phyloP scores from a whole-genome alignment of 2,329 filamentous ascomycete species.

The Bipolaris gigantea region DNA sequence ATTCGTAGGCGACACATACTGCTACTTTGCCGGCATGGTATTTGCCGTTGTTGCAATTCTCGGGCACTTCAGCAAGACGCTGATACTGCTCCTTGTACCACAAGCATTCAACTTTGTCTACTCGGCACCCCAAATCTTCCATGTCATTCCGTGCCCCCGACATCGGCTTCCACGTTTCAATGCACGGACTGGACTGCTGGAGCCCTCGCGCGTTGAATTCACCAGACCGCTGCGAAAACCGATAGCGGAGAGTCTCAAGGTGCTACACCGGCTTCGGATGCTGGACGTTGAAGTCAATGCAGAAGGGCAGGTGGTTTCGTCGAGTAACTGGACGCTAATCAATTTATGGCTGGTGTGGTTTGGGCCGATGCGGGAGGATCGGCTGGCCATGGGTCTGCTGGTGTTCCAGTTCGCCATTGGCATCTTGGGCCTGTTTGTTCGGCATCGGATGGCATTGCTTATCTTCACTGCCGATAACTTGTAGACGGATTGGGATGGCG shows the following conservation, averaged over 20 bases:
- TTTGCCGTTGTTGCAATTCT: constrained; percentile 96
- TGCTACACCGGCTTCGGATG: constrained; percentile 70
- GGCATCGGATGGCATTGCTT: constrained; percentile 82
- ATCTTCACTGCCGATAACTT: constrained; percentile 89
- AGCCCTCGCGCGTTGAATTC: constrained; percentile 80
- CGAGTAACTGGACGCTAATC: constrained; percentile 86
- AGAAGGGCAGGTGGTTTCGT: constrained; percentile 72
- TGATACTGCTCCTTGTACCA: constrained; percentile 85
- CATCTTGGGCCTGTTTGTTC: constrained; percentile 78
- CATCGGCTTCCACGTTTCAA: constrained; percentile 92
- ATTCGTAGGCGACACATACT: constrained; percentile 98
- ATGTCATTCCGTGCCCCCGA: constrained; percentile 85
- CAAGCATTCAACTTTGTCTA: constrained; percentile 98
- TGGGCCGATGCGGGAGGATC: constrained; percentile 85
- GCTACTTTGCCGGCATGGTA: constrained; percentile 99
- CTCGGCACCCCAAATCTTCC: constrained; percentile 88
- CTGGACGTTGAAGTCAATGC: constrained; percentile 69
- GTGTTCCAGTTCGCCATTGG: constrained; percentile 76
- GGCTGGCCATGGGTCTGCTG: constrained; percentile 76
- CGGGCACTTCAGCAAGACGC: constrained; percentile 96
- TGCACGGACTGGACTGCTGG: constrained; percentile 77
- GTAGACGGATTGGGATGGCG: constrained; percentile 16
- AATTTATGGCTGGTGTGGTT: constrained; percentile 97
- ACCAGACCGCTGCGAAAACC: constrained; percentile 68
- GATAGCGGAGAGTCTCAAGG: constrained; percentile 64